Conservation (phyloP, 2,329 filamentous ascomycete species). For the Polytolypa hystricis region DNA sequence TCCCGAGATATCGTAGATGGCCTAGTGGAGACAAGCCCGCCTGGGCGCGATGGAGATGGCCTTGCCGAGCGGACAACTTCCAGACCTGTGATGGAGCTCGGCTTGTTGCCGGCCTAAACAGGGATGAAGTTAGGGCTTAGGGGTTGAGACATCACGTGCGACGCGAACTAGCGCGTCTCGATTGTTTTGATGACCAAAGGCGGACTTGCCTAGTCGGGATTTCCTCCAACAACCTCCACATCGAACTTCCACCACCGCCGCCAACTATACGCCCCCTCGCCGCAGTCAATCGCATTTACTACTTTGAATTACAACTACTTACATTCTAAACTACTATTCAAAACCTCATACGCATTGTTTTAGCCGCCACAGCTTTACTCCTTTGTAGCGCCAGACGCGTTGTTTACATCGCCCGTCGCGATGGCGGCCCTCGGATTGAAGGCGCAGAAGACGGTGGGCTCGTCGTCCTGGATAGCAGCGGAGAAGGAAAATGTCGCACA, state of each 20-base stretch:
- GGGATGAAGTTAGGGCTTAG: background rate
- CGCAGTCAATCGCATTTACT: no score
- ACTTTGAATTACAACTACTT: no score
- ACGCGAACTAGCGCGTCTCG: background rate
- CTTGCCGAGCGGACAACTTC: no score
- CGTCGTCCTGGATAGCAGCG: constrained; percentile 70
- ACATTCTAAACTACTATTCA: no score
- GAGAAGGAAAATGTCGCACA: constrained; percentile 70
- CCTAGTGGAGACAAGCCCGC: no score
- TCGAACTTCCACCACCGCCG: no score
- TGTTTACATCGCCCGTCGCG: constrained; percentile 25
- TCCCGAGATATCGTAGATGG: no score
- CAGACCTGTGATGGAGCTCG: background rate
- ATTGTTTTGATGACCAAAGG: background rate
- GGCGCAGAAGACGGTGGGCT: constrained; percentile 54
- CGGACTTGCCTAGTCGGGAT: no score
- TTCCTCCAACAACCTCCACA: background rate
- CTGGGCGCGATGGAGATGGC: no score
- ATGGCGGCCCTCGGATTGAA: constrained; percentile 29
- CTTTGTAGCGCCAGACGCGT: constrained; percentile 12
- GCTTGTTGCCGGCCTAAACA: background rate
- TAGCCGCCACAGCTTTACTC: no score
- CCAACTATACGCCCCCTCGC: no score
- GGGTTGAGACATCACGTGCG: background rate
- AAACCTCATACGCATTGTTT: no score